Base-by-base conservation (phyloP, 1,139 yeast species). In the Yamadazyma sp. region DNA sequence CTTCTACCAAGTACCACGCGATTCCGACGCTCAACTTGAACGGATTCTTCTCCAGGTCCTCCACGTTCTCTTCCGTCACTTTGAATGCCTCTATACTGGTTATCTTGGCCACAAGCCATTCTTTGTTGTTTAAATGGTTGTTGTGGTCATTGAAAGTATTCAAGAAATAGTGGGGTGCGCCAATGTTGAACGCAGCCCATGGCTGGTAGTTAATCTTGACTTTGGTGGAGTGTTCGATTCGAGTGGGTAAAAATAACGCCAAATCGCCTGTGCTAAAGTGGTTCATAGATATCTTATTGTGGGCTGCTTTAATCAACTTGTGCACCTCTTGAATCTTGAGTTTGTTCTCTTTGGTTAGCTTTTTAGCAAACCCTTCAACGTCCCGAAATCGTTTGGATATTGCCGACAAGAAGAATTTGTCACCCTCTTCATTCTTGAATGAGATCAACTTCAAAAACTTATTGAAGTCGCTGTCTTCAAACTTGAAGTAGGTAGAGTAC, bases 311-410 rank as follows among this genome's bases (percentile, higher is more conserved):
- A 30, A 61, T 56, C 28, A 73, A 47, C 43, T 62, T 54, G 42
- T 56, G 51, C 18, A 70, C 38, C 47, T 74, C 76, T 45, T 74
- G 76, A 39, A 76, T 67, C 40, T 75, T 69, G 35, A 64, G 55
- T 49, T 78, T 79, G 46, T 78, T 82, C 49, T 89, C 96, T 53
- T 83, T 83, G 41, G 90, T 86, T 43, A 87, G 72, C 53, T 81
- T 85, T 53, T 94, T 82, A 1, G 97, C 97, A 50, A 89, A 72
- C n/a, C 84, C 81, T 58, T 92, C 97, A 35, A 90, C 95, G 55
- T 90, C 97, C 43, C 78, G 78, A 54, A 92, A 89, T 44, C 98
- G 70, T 53, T 84, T 82, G 24, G 82, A 71, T 2, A 89, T 81
- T 1, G 89, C 82, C 34, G 75, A 73, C 35, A 81, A 71, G 52